These are phyloP conservation scores for Ceratocystis papillata DNA, from an alignment of 2,329 filamentous ascomycete genomes.

Conservation along the genomic window DNA sequence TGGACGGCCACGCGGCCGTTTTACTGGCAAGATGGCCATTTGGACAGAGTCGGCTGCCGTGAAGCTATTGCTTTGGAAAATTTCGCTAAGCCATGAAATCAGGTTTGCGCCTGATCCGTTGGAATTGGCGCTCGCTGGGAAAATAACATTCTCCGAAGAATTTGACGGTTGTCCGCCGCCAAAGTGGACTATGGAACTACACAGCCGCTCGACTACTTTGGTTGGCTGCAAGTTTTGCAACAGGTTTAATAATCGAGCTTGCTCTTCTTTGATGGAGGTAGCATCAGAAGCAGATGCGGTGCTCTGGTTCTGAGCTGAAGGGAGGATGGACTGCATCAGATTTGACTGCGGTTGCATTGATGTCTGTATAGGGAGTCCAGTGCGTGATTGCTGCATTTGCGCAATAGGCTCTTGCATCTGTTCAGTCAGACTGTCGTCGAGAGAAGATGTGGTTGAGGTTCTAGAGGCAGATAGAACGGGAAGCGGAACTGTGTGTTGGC, in stretches of 20 bases:
- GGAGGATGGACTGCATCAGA: conserved; percentile 20
- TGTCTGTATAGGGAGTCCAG: conserved; percentile 5
- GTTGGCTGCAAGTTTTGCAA: conserved; percentile 45
- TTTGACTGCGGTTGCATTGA: conserved; percentile 15
- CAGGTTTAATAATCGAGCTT: conserved; percentile 48
- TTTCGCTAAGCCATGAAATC: conserved; percentile 52
- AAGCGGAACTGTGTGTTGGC: conserved; percentile 16
- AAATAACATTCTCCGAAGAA: conserved; percentile 40
- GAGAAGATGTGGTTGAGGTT: not conserved
- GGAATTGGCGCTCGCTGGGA: conserved; percentile 45
- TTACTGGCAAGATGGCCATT: conserved; percentile 26
- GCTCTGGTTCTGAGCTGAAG: conserved; percentile 9
- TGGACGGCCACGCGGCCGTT: conserved; percentile 37
- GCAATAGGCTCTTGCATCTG: conserved; percentile 12
- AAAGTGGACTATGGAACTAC: conserved; percentile 53
- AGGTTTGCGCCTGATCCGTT: conserved; percentile 50
- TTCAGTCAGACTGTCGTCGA: not conserved
- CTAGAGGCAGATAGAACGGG: not conserved
- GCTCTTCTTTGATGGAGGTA: conserved; percentile 41
- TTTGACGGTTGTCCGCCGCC: conserved; percentile 48
- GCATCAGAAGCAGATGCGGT: conserved; percentile 7
- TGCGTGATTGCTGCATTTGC: conserved; percentile 19
- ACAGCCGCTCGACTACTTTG: conserved; percentile 51
- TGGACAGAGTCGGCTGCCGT: conserved; percentile 14
- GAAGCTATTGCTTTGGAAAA: conserved; percentile 38